phyloP scores from a whole-genome alignment of 495 filamentous ascomycete species.

The Echria macrotheca region DNA sequence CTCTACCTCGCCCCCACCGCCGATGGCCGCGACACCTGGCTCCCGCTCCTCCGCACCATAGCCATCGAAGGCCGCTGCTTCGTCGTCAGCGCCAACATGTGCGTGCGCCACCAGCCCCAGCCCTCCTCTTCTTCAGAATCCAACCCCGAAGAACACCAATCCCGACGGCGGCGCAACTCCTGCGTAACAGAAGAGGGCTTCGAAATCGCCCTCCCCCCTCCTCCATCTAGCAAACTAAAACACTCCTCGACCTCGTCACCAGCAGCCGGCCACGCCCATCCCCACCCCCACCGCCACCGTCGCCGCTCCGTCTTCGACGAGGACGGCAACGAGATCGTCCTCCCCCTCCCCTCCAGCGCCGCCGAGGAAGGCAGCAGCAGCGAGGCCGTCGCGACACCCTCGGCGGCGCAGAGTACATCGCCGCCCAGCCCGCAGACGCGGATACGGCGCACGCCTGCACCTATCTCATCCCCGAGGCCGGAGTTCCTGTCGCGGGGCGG shows the following conservation, averaged over 20 bases:
- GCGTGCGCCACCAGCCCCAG: constrained; percentile 39
- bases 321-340: constrained; percentile 44
- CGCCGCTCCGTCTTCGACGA: constrained; percentile 37
- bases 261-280: background rate
- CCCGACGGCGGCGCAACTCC: constrained; percentile 23
- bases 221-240: no score
- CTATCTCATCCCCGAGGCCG: background rate
- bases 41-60: constrained; percentile 72
- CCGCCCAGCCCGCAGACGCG: background rate
- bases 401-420: background rate
- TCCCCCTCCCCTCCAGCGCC: no score
- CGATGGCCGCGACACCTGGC: constrained; percentile 79
- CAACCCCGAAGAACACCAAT: background rate
- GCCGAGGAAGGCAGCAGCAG: constrained; percentile 1
- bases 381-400: background rate
- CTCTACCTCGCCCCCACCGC: constrained; percentile 91
- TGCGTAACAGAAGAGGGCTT: constrained; percentile 32
- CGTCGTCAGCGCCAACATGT: constrained; percentile 86
- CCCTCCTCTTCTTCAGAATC: background rate
- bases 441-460: no score
- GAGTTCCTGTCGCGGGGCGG: constrained; percentile 64
- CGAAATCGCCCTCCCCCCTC: constrained; percentile 33
- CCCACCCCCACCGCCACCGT: background rate
- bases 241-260: no score
- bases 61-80: constrained; percentile 78